Base-by-base conservation (phyloP, 2,329 filamentous ascomycete genomes). In the Calonectria pauciramosa region DNA sequence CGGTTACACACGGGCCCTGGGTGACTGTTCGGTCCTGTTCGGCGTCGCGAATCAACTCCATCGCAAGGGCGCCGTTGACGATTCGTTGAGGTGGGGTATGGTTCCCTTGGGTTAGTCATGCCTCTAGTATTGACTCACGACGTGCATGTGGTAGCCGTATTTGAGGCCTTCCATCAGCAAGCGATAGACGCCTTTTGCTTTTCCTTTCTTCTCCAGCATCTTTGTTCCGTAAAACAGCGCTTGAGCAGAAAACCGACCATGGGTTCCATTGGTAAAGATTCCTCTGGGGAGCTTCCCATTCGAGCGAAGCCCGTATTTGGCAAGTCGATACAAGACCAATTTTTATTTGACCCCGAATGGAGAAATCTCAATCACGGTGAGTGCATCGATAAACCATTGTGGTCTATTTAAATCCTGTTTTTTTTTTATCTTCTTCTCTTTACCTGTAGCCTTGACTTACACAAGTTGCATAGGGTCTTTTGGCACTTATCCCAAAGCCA, bases 321-420 rank as follows among this genome's bases (percentile, higher is more conserved):
- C 28, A 82, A 81, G 47, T 70, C 74, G 0, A 77, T 94, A 80
- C 88, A 89, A 72, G 89, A 92, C 75, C 89, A 94, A 47, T 97
- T 96, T 82, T 85, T 92, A n/a, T 91, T 96, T 73, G 91, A 92
- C 63, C 88, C 91, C 0, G 87, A 87, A n/a, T 95, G 91, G 83
- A 89, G 87, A 67, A 96, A 95, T 81, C 86, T 97, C 68, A 97
- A 97, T 83, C 94, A 97, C 82, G 95, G 94, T 94, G 86, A 75
- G 82, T 75, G 30, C 32, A 11, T 26, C 9, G 30, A 28, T 34
- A 11, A 23, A 20, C n/a, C 44, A 23, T 23, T 11, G 9, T 23
- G 20, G 20, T 23, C n/a, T n/a, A 23, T 47, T n/a, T 23, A 44
- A n/a, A 47, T n/a, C 1, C 10, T 47, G 4, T 5, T 3, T n/a